Evolutionary conservation across 176 grass and related monocot species (phyloP).

Genomic region (Raddia guianensis): DNA sequence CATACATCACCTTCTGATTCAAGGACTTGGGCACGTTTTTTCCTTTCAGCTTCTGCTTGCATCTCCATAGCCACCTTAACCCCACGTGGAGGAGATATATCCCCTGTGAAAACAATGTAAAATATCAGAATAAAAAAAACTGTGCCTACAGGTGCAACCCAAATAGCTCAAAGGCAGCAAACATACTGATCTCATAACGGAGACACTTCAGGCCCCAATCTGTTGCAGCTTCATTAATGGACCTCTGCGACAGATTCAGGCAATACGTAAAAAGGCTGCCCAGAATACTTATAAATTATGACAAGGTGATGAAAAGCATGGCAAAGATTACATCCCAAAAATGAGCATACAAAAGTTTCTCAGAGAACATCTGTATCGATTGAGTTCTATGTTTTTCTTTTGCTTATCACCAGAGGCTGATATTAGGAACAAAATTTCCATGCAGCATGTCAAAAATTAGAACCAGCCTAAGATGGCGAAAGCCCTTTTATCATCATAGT

Average conservation of each 20-base stretch:
- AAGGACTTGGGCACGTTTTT: constrained; percentile 89
- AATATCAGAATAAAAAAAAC: constrained; percentile 32
- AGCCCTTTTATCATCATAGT: not conserved
- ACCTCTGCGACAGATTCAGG: constrained; percentile 54
- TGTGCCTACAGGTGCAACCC: not conserved
- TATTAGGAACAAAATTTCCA: not conserved
- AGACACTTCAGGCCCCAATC: constrained; percentile 94
- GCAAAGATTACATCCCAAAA: not conserved
- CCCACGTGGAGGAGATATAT: constrained; percentile 84
- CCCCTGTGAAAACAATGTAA: constrained; percentile 56
- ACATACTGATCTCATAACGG: constrained; percentile 94
- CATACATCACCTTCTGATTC: constrained; percentile 82
- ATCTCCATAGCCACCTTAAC: constrained; percentile 97
- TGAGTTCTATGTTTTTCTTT: constrained; percentile 18
- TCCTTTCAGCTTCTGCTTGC: constrained; percentile 99
- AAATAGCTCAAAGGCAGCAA: not conserved
- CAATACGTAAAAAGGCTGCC: constrained; percentile 15
- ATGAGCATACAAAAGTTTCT: not conserved
- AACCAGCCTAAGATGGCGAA: not conserved
- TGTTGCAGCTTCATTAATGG: constrained; percentile 86
- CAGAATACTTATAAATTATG: not conserved
- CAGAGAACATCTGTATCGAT: not conserved
- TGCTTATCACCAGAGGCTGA: not conserved
- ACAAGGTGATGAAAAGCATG: not conserved
- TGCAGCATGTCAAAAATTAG: not conserved